These are phyloP conservation scores for Brettanomyces naardenensis DNA, from an alignment of 805 yeast species.

Conservation along the genomic window DNA sequence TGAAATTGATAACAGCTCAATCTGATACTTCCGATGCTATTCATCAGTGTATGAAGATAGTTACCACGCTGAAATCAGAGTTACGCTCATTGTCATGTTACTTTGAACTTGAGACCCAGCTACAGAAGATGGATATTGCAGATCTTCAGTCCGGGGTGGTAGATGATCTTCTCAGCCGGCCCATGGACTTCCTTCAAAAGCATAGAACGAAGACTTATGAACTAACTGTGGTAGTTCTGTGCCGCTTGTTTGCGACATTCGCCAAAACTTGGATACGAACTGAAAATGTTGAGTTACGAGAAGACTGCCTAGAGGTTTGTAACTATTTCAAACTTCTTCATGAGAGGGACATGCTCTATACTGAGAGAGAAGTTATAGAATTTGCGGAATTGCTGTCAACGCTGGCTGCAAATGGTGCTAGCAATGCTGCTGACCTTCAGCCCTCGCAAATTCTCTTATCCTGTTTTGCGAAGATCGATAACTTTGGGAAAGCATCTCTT, in stretches of 20 bases:
- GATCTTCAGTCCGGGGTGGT: constrained; percentile 4
- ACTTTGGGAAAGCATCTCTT: constrained; percentile 4
- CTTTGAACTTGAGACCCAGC: constrained; percentile 8
- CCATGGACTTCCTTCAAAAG: constrained; percentile 12
- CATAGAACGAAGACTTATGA: constrained; percentile 32
- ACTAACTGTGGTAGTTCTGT: constrained; percentile 26
- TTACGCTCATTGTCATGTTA: constrained; percentile 10
- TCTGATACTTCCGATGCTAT: constrained; percentile 4
- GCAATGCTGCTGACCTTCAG: neutral
- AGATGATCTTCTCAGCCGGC: constrained; percentile 8
- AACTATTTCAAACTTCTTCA: constrained; percentile 36
- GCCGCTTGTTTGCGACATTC: constrained; percentile 23
- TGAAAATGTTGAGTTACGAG: constrained; percentile 20
- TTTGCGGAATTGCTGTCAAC: constrained; percentile 27
- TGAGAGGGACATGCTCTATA: constrained; percentile 31
- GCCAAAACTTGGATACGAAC: constrained; percentile 22
- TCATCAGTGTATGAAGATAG: constrained; percentile 6
- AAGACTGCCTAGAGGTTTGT: constrained; percentile 41
- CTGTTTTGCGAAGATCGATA: constrained; percentile 4
- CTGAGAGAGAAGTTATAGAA: constrained; percentile 26
- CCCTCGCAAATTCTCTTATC: neutral
- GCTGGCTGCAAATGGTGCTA: neutral
- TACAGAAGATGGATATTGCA: constrained; percentile 2
- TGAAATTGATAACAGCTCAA: constrained; percentile 1
- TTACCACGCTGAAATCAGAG: constrained; percentile 7